Conservation (phyloP, 768 basidiomycete species). For the Lentinula aciculospora region DNA sequence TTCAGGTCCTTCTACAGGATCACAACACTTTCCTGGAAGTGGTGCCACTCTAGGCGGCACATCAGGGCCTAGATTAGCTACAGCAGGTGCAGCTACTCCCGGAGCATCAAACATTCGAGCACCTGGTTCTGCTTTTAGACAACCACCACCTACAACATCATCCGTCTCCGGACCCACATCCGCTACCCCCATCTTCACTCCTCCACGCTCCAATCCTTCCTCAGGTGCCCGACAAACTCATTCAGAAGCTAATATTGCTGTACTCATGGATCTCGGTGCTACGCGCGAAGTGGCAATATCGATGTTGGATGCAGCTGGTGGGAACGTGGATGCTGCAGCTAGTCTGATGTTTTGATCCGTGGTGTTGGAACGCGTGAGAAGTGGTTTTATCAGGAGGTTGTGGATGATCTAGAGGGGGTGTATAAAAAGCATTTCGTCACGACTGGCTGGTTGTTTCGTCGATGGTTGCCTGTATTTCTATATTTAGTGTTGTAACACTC, state of each 20-base stretch:
- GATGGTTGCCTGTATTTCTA: too few relatives aligned
- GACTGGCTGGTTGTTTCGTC: too few relatives aligned
- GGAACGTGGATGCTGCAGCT: constrained; percentile 85
- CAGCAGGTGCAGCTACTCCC: constrained; percentile 10
- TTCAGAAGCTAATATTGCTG: constrained; percentile 57
- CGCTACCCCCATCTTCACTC: background rate
- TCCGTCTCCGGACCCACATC: constrained; percentile 4
- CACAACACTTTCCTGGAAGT: constrained; percentile 56
- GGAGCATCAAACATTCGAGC: constrained; percentile 3
- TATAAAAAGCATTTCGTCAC: too few relatives aligned
- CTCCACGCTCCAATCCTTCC: background rate
- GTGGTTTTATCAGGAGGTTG: too few relatives aligned
- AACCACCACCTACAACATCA: constrained; percentile 19
- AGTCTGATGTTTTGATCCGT: constrained; percentile 71
- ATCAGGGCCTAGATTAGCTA: constrained; percentile 21
- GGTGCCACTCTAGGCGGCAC: constrained; percentile 55
- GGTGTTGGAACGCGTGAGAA: too few relatives aligned
- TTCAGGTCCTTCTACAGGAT: constrained; percentile 13
- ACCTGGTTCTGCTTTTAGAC: constrained; percentile 15
- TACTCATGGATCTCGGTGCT: constrained; percentile 74
- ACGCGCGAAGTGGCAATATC: constrained; percentile 72
- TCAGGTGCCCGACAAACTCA: constrained; percentile 21
- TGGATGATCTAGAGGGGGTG: too few relatives aligned
- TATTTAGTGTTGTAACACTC: too few relatives aligned
- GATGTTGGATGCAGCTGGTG: constrained; percentile 71